These are phyloP conservation scores for Synchytrium microbalum DNA, from an alignment of 371 early-diverging fungal genomes.

Conservation along the genomic window DNA sequence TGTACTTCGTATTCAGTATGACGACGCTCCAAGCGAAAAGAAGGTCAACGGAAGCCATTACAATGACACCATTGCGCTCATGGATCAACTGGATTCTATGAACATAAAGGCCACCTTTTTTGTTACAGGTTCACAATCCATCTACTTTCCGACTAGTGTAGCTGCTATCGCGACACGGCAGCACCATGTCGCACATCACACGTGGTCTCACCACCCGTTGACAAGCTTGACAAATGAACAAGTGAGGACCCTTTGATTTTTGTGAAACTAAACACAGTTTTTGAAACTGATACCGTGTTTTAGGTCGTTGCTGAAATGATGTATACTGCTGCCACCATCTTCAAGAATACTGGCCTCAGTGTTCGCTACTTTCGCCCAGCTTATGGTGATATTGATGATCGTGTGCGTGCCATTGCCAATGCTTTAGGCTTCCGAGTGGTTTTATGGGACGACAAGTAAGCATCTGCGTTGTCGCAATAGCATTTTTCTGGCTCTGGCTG, in stretches of 20 bases:
- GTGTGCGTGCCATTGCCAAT: conserved; percentile 25
- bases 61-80: too few relatives aligned
- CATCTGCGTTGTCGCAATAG: too few relatives aligned
- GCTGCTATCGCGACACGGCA: too few relatives aligned
- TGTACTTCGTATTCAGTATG: conserved; percentile 5
- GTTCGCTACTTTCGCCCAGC: conserved; percentile 43
- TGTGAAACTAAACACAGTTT: conserved; percentile 39
- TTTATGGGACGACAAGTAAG: conserved; percentile 17
- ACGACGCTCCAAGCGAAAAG: conserved; percentile 15
- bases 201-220: conserved; percentile 50
- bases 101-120: background rate
- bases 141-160: too few relatives aligned
- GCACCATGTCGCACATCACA: too few relatives aligned
- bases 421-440: conserved; percentile 25
- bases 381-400: conserved; percentile 42
- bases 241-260: conserved; percentile 46
- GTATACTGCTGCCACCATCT: conserved; percentile 44
- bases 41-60: conserved; percentile 11
- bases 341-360: conserved; percentile 37
- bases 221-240: conserved; percentile 37
- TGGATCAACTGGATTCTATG: background rate
- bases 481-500: too few relatives aligned
- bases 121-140: background rate
- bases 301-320: conserved; percentile 49
- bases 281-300: too few relatives aligned